phyloP scores from a whole-genome alignment of 2,329 filamentous ascomycete genomes.

The Epichloe brachyelytri region DNA sequence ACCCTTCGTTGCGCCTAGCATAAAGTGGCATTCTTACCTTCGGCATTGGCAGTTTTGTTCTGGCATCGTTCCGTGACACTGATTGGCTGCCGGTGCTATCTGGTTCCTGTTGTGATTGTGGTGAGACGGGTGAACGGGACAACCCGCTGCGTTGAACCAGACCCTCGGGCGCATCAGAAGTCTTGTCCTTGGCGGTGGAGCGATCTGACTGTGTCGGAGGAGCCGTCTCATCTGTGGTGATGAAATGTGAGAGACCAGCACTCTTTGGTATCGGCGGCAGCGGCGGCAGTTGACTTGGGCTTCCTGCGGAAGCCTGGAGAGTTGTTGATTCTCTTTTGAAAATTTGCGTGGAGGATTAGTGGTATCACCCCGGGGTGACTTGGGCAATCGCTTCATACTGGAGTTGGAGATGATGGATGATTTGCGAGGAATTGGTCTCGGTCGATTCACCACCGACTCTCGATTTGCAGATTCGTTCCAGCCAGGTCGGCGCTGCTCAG shows the following conservation, averaged over 20 bases:
- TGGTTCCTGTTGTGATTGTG: neutral
- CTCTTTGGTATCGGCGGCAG: neutral
- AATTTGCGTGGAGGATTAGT: neutral
- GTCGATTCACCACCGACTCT: conserved; percentile 38
- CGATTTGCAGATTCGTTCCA: neutral
- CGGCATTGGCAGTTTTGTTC: neutral
- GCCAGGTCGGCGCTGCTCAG: conserved; percentile 5
- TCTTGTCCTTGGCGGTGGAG: neutral
- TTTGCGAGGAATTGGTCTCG: conserved; percentile 41
- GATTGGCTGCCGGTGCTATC: neutral
- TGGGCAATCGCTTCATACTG: neutral
- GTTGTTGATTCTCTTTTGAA: neutral
- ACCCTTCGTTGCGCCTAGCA: neutral
- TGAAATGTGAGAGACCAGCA: neutral
- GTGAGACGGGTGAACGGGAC: neutral
- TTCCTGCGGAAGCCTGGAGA: neutral
- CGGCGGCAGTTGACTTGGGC: neutral
- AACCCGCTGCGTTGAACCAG: neutral
- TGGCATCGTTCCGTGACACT: neutral
- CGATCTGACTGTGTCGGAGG: neutral
- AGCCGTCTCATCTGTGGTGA: neutral
- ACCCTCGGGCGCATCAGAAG: neutral
- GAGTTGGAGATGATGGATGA: conserved; percentile 2
- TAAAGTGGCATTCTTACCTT: neutral
- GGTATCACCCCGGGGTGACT: neutral